Conservation (phyloP, 306 rosid species). For the Lagenaria siceraria region DNA sequence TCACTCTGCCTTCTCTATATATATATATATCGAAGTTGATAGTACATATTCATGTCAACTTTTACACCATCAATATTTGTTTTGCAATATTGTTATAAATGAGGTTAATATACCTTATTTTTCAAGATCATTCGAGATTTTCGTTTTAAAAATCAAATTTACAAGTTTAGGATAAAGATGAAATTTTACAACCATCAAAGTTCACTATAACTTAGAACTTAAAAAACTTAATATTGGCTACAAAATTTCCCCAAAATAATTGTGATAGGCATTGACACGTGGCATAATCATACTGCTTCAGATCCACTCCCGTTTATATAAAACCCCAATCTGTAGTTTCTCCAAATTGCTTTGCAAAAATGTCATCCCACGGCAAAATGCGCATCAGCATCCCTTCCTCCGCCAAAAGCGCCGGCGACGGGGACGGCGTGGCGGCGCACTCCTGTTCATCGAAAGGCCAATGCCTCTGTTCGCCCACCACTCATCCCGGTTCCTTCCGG, state of each 20-base stretch:
- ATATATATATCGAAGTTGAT: no score
- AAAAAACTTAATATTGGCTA: no score
- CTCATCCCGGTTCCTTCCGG: conserved; percentile 6
- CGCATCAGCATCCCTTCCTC: background rate
- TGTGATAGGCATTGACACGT: background rate
- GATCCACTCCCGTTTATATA: background rate
- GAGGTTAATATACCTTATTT: no score
- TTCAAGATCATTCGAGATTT: no score
- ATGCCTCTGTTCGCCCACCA: background rate
- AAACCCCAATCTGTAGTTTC: background rate
- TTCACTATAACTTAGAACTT: no score
- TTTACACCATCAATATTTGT: no score
- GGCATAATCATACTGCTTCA: background rate
- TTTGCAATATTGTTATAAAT: no score
- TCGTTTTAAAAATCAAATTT: no score
- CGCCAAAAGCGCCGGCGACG: conserved; percentile 1
- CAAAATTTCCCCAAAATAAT: background rate
- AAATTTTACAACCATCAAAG: no score
- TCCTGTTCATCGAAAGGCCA: background rate
- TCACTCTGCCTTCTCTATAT: no score
- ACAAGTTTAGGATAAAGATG: no score
- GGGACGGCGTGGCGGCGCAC: background rate
- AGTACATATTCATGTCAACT: no score
- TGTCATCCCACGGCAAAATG: background rate
- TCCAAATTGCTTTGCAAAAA: background rate